Evolutionary conservation across 768 basidiomycete species (phyloP), one percentile per base, ranked within the genome.

Genomic region (Tubosaeta brunneosetosa): DNA sequence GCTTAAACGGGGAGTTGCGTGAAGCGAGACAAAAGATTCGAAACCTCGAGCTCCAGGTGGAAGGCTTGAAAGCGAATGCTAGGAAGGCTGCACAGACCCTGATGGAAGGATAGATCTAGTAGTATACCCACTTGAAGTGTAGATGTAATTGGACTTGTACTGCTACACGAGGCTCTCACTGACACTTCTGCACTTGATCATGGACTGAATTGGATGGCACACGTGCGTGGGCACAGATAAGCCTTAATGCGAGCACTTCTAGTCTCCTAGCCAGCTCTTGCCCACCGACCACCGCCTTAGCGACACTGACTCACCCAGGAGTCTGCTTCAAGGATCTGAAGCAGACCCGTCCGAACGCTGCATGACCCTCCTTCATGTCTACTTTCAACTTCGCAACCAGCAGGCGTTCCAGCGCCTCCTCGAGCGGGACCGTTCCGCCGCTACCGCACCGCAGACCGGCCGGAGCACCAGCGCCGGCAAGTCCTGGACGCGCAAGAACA

Each of bases 11-110:
- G 2, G 88, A 91, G 61, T 77, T 94, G 42, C 79, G 90, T 27
- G 91, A 91, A 25, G 86, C 89, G 32, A 77, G 86, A 36, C 83
- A 85, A 69, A 82, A 87, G 73, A 92, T 94, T 49, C 76, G 93
- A 52, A 85, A 85, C 60, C 69, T 94, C 46, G 91, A 94, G 71
- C 65, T 93, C 53, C 87, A 91, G 71, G 81, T 92, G 17, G 90
- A 93, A 71, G 75, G 77, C 13, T 67, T 89, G 57, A 79, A 79
- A 52, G 83, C 84, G 16, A 92, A 91, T 61, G 87, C 89, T 51
- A 76, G 81, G 61, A 87, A 81, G 63, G 89, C 88, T 2, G 85
- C 86, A 12, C 80, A 86, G 65, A 74, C 85, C 34, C 66, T 91
- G 55, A 51, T 75, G 54, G 62, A 71, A 10, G 57, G 44, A 41